Evolutionary conservation across 768 basidiomycete species (phyloP).

Genomic region (Pleurotus sapidus): DNA sequence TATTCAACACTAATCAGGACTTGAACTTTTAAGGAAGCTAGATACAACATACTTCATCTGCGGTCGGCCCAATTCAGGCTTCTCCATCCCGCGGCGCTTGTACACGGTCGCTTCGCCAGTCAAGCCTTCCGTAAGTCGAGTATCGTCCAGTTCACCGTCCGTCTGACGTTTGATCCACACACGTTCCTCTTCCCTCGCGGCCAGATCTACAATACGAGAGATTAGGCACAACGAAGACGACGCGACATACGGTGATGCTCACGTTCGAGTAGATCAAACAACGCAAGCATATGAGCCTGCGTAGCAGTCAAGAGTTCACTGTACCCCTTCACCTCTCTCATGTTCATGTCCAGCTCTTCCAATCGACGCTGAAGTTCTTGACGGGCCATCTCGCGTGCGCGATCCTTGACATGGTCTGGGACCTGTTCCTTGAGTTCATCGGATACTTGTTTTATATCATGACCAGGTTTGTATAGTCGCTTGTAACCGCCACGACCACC

Average conservation of each 20-base stretch:
- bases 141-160: slow-evolving; percentile 69
- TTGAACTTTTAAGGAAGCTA: neutral
- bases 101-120: slow-evolving; percentile 71
- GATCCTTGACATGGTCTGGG: slow-evolving; percentile 58
- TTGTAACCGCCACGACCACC: slow-evolving; percentile 70
- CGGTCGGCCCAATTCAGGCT: slow-evolving; percentile 63
- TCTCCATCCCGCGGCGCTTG: slow-evolving; percentile 68
- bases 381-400: slow-evolving; percentile 64
- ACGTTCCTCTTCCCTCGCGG: slow-evolving; percentile 67
- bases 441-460: slow-evolving; percentile 55
- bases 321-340: slow-evolving; percentile 54
- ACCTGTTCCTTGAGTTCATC: slow-evolving; percentile 55
- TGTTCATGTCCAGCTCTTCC: slow-evolving; percentile 62
- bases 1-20: slow-evolving; percentile 18
- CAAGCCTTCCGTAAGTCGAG: slow-evolving; percentile 60
- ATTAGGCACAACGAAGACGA: neutral
- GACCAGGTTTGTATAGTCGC: slow-evolving; percentile 58
- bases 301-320: slow-evolving; percentile 49
- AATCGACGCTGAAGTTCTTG: slow-evolving; percentile 58
- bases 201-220: slow-evolving; percentile 41
- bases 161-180: slow-evolving; percentile 72
- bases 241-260: slow-evolving; percentile 16
- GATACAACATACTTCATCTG: slow-evolving; percentile 54
- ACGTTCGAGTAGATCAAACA: slow-evolving; percentile 65
- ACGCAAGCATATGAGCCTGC: slow-evolving; percentile 56